These are phyloP conservation scores for Auriscalpium vulgare DNA, from an alignment of 768 basidiomycete genomes.

Conservation along the genomic window DNA sequence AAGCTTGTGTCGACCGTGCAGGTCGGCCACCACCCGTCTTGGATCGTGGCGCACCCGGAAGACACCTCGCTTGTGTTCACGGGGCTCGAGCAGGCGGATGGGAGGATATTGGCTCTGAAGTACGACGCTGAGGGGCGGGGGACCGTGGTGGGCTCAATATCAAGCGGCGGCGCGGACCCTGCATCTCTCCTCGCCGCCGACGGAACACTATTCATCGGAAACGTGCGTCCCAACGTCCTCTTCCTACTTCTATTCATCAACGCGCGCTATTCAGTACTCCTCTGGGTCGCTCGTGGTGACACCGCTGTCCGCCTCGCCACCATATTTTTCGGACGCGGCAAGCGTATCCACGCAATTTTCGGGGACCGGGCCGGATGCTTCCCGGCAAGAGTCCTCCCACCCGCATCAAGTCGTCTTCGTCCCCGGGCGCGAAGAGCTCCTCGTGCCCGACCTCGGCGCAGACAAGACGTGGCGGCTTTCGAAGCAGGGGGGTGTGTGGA, in stretches of 20 bases:
- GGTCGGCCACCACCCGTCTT: slow-evolving; percentile 64
- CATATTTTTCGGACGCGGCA: slow-evolving; percentile 33
- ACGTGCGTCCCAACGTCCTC: slow-evolving; percentile 42
- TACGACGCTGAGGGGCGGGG: slow-evolving; percentile 48
- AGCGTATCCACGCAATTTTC: slow-evolving; percentile 34
- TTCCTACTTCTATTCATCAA: background rate
- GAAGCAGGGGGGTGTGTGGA: slow-evolving; percentile 40
- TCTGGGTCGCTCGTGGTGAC: slow-evolving; percentile 51
- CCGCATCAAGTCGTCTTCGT: slow-evolving; percentile 60
- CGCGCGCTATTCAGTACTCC: slow-evolving; percentile 45
- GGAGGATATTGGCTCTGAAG: slow-evolving; percentile 52
- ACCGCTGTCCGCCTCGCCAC: slow-evolving; percentile 41
- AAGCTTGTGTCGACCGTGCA: slow-evolving; percentile 34
- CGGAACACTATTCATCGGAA: slow-evolving; percentile 55
- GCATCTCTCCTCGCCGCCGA: slow-evolving; percentile 55
- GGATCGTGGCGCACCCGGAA: slow-evolving; percentile 57
- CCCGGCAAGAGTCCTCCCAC: slow-evolving; percentile 66
- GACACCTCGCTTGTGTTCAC: slow-evolving; percentile 55
- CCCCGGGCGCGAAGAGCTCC: slow-evolving; percentile 25
- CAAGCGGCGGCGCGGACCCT: slow-evolving; percentile 54
- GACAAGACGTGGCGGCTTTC: slow-evolving; percentile 57
- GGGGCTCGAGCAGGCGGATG: slow-evolving; percentile 60
- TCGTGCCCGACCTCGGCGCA: slow-evolving; percentile 28
- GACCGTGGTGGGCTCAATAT: slow-evolving; percentile 36
- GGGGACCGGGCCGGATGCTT: slow-evolving; percentile 53